Base-by-base conservation (phyloP, 1,284 basidiomycete species). In the Rhizoctonia solani region DNA sequence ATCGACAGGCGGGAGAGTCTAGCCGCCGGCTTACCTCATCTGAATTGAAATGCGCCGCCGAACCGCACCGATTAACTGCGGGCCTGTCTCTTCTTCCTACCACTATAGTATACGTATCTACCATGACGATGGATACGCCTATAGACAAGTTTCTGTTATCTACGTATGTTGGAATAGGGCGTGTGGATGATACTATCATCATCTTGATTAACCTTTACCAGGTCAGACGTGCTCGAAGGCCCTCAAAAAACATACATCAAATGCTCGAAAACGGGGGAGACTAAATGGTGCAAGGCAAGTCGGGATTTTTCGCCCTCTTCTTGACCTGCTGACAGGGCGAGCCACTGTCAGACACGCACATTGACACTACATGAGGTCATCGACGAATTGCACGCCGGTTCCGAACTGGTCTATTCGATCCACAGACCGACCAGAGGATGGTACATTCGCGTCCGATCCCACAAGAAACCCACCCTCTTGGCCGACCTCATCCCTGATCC, bases 391-490 rank as follows among this genome's bases (percentile, higher is more conserved):
- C 34, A 54, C n/a, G 34, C 58, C 6, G 46, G 32, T n/a, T 41
- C 39, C 29, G 16, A 46, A 47, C 46, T 63, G 9, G 25, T 23
- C 6, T 65, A 65, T 27, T 52, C 61, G 4, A 65, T 65, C 13
- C 61, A 65, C 46, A 34, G 61, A 14, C 61, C 61, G n/a, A 65
- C 61, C 21, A 49, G 61, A 1, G 61, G 61, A 37, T 65, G 61
- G 61, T 65, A 65, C 13, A 65, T 65, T 11, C 61, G 54, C n/a
- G 39, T 65, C 16, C 61, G 50, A 11, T 2, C 46, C 27, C 4
- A n/a, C n/a, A n/a, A n/a, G n/a, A n/a, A n/a, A n/a, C n/a, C n/a
- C n/a, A n/a, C n/a, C n/a, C n/a, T n/a, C n/a, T n/a, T n/a, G n/a
- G n/a, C n/a, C 16, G 30, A 4, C 61, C 19, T n/a, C 25, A 23